These are phyloP conservation scores for Apiotrichum laibachii DNA, from an alignment of 1,284 basidiomycete species.

Conservation along the genomic window DNA sequence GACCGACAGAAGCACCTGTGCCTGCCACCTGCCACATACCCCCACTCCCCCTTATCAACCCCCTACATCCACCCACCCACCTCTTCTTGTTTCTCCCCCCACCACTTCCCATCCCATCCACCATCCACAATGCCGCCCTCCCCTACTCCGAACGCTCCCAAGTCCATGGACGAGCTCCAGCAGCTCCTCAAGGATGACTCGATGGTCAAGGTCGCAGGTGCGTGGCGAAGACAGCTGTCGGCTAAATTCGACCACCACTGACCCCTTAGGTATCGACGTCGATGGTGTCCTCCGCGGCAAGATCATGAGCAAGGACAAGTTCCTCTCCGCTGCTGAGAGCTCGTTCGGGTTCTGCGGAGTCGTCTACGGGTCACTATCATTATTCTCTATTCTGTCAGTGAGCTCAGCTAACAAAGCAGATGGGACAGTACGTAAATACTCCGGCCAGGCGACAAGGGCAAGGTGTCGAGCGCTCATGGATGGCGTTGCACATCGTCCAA, in stretches of 20 bases:
- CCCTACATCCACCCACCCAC: neutral
- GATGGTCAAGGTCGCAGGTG: slow-evolving; percentile 89
- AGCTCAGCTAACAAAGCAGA: slow-evolving; percentile 9
- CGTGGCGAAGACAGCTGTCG: slow-evolving; percentile 7
- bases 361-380: slow-evolving; percentile 63
- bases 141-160: slow-evolving; percentile 58
- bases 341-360: slow-evolving; percentile 91
- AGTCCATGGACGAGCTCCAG: slow-evolving; percentile 61
- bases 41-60: no score
- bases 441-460: neutral
- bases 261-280: slow-evolving; percentile 55
- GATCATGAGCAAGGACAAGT: slow-evolving; percentile 91
- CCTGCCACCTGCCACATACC: no score
- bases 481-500: no score
- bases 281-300: slow-evolving; percentile 93
- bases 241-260: neutral
- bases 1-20: neutral
- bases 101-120: neutral
- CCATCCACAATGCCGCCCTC: slow-evolving; percentile 31
- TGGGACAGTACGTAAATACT: neutral
- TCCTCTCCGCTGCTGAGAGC: slow-evolving; percentile 75
- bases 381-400: no score
- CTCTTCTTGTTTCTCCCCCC: neutral
- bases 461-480: neutral
- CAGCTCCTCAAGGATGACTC: slow-evolving; percentile 62